Conservation (phyloP, 805 yeast species). For the Suhomyces sp. region DNA sequence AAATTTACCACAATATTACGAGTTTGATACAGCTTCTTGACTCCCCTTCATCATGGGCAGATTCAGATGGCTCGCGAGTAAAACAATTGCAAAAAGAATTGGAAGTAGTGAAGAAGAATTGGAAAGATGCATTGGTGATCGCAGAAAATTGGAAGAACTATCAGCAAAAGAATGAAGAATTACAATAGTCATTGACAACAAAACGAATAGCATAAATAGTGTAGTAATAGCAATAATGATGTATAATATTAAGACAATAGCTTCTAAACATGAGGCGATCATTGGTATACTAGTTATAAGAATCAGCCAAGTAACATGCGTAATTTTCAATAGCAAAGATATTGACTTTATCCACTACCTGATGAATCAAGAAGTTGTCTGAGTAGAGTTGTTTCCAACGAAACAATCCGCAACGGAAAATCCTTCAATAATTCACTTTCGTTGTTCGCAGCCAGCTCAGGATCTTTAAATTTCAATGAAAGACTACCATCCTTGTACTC, state of each 20-base stretch:
- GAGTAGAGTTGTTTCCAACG: slow-evolving; percentile 34
- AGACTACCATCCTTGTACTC: slow-evolving; percentile 17
- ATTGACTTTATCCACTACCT: too few relatives aligned
- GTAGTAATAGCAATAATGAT: too few relatives aligned
- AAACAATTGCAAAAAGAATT: slow-evolving; percentile 32
- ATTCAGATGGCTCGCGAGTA: slow-evolving; percentile 13
- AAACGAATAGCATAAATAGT: too few relatives aligned
- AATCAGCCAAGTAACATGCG: too few relatives aligned
- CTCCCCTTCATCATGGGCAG: slow-evolving; percentile 5
- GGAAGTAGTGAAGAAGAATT: slow-evolving; percentile 30
- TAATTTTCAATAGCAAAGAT: not conserved
- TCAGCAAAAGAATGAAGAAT: slow-evolving; percentile 5
- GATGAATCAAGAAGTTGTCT: slow-evolving; percentile 3
- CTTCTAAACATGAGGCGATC: too few relatives aligned
- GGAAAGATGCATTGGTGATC: slow-evolving; percentile 40
- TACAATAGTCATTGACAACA: too few relatives aligned
- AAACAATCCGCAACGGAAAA: slow-evolving; percentile 28
- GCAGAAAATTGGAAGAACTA: slow-evolving; percentile 39
- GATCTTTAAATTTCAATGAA: slow-evolving; percentile 18
- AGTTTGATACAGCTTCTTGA: slow-evolving; percentile 8
- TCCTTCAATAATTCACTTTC: slow-evolving; percentile 25
- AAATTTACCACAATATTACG: slow-evolving; percentile 31
- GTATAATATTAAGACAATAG: too few relatives aligned
- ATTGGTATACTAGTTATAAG: too few relatives aligned
- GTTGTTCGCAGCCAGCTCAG: not conserved